Percentiles rank a stretch among this genome's conserved stretches.
Conservation (phyloP, 1,284 basidiomycete genomes). For the Cutaneotrichosporon sp. region DNA sequence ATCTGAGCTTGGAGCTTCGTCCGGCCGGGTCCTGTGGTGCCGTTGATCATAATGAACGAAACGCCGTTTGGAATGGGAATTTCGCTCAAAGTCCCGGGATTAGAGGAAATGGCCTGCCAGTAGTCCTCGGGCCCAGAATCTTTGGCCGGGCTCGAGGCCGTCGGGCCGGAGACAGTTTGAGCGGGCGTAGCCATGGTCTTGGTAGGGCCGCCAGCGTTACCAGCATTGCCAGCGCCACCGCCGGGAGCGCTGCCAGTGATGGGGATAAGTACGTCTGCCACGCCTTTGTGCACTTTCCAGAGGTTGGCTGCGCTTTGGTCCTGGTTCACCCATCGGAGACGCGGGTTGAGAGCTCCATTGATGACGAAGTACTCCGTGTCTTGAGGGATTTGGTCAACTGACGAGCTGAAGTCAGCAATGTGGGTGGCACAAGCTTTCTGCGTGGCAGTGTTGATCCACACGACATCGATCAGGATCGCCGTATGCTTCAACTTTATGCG, state of each 20-base stretch:
- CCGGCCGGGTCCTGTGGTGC: background rate
- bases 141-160: background rate
- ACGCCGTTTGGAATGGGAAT: background rate
- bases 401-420: constrained; percentile 1
- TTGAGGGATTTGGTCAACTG: background rate
- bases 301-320: no score
- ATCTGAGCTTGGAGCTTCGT: background rate
- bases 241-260: no score
- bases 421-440: background rate
- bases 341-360: background rate
- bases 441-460: background rate
- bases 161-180: no score
- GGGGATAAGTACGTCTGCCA: background rate
- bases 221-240: no score
- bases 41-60: constrained; percentile 1
- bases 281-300: background rate
- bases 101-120: background rate
- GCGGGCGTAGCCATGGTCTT: no score
- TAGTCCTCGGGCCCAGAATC: constrained; percentile 2
- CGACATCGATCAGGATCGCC: background rate
- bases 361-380: background rate
- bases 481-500: background rate
- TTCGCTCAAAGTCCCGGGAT: no score
- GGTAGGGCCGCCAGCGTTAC: no score
- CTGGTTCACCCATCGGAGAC: background rate